Evolutionary conservation across 176 grass and related monocot species (phyloP).

Genomic region (Carex myosuroides): DNA sequence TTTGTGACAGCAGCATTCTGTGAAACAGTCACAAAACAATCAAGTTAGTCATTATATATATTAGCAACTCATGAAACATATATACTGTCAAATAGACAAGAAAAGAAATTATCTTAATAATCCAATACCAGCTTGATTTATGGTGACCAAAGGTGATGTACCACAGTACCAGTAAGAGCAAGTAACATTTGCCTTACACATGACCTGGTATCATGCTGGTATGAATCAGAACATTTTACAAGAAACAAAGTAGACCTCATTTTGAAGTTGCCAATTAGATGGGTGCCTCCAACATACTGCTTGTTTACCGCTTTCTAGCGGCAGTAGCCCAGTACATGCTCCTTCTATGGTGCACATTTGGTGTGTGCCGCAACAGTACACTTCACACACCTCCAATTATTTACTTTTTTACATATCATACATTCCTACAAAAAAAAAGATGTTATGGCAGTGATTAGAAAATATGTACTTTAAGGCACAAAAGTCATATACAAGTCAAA

Average conservation of each 20-base stretch:
- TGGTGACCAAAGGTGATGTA: too few relatives aligned
- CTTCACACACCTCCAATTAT: conserved; percentile 75
- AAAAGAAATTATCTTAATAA: not conserved
- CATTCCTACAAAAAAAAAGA: conserved; percentile 46
- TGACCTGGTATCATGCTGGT: not conserved
- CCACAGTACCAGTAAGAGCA: too few relatives aligned
- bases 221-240: conserved; percentile 1
- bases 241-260: not conserved
- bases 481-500: not conserved
- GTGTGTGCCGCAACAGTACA: conserved; percentile 73
- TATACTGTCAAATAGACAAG: not conserved
- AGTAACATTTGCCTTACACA: too few relatives aligned
- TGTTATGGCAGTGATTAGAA: not conserved
- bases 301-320: conserved; percentile 28
- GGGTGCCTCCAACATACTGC: conserved; percentile 20
- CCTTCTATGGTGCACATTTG: conserved; percentile 73
- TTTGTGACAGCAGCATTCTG: conserved; percentile 2
- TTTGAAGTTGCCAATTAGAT: conserved; percentile 17
- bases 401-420: conserved; percentile 67
- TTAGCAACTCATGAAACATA: not conserved
- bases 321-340: conserved; percentile 40
- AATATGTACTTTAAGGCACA: not conserved
- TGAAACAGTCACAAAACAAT: not conserved
- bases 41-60: not conserved
- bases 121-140: not conserved